Conservation (phyloP, 441 rosid genomes). For the Rhodomyrtus psidioides region DNA sequence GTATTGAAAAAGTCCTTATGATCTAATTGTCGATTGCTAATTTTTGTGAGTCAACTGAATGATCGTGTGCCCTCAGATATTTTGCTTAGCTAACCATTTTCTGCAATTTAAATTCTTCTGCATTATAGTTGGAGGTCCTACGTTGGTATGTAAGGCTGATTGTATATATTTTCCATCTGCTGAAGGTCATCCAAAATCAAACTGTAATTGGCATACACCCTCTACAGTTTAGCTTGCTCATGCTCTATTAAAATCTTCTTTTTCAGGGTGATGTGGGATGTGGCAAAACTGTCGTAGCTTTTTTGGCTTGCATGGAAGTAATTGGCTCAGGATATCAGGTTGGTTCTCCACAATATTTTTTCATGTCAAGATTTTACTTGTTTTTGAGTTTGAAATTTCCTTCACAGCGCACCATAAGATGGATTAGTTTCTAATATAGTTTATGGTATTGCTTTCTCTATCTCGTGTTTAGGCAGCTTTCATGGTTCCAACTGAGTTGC, state of each 20-base stretch:
- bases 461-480: conserved; percentile 71
- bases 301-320: conserved; percentile 98
- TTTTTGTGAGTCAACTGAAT: neutral
- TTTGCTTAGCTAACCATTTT: neutral
- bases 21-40: neutral
- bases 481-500: conserved; percentile 98
- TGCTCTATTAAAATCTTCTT: neutral
- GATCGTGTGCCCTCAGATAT: neutral
- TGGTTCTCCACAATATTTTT: conserved; percentile 8
- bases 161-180: neutral
- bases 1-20: neutral
- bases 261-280: conserved; percentile 96
- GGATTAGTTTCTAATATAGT: neutral
- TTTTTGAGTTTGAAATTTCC: neutral
- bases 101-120: neutral
- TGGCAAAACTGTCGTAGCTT: conserved; percentile 94
- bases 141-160: neutral
- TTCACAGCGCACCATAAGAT: neutral
- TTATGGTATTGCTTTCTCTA: neutral
- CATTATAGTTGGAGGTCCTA: neutral
- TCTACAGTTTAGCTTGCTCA: neutral
- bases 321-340: conserved; percentile 94
- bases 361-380: neutral
- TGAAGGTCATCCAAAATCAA: neutral
- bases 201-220: neutral